Conservation (phyloP, 73 alveolate genomes). For the Paramecium tetraurelia region DNA sequence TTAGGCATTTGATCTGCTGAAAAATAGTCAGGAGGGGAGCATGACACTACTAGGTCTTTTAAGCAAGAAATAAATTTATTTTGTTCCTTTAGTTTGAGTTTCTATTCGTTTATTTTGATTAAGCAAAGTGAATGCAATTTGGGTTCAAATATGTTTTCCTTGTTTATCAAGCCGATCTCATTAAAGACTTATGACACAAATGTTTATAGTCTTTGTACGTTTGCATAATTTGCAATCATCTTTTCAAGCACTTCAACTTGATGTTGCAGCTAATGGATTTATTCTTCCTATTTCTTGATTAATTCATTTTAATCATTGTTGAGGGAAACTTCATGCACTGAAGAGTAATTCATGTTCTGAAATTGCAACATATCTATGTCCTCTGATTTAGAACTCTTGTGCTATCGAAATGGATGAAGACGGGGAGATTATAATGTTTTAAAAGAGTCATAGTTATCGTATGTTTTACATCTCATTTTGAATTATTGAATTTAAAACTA, state of each 20-base stretch:
- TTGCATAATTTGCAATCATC: background rate
- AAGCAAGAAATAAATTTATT: background rate
- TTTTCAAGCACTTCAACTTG: background rate
- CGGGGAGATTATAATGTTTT: background rate
- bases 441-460: conserved; percentile 39
- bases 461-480: conserved; percentile 24
- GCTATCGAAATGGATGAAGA: background rate
- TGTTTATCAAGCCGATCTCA: background rate
- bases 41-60: background rate
- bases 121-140: background rate
- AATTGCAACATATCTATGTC: background rate
- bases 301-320: conserved; percentile 17
- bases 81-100: background rate
- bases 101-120: background rate
- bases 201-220: background rate
- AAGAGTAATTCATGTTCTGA: conserved; percentile 20
- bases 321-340: conserved; percentile 24
- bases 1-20: background rate
- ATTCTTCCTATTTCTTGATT: conserved; percentile 30
- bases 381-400: conserved; percentile 27
- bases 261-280: background rate
- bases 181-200: background rate
- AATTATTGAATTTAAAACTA: background rate
- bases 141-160: background rate
- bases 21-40: conserved; percentile 40